Evolutionary conservation across 768 basidiomycete genomes (phyloP).

Genomic region (Mycena epipterygia): DNA sequence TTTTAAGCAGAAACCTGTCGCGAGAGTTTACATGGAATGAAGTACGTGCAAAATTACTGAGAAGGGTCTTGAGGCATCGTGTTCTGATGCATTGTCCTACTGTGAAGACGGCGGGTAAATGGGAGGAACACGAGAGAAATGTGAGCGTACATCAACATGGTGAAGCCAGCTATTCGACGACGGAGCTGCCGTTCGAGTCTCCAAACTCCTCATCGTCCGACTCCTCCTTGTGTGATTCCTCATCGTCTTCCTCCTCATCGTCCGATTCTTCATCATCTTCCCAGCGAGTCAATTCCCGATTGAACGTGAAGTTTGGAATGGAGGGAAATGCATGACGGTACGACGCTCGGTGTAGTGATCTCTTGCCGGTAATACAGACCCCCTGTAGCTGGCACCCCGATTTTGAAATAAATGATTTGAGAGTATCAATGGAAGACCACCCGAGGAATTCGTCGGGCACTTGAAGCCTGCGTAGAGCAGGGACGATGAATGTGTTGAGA

Average conservation of each 20-base stretch:
- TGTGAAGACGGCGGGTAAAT: no score
- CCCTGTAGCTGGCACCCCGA: background rate
- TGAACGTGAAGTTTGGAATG: background rate
- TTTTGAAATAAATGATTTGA: background rate
- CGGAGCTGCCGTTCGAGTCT: no score
- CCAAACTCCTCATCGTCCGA: no score
- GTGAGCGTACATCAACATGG: no score
- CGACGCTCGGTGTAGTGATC: background rate
- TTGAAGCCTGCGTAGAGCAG: slow-evolving; percentile 4
- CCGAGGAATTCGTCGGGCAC: background rate
- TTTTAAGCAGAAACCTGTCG: no score
- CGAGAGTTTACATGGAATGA: no score
- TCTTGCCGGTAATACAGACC: background rate
- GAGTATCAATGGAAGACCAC: background rate
- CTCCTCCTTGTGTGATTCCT: background rate
- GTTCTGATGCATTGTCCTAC: no score
- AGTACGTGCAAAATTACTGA: no score
- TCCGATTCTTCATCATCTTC: background rate
- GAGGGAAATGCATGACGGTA: background rate
- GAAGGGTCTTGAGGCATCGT: no score
- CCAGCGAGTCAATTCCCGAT: no score
- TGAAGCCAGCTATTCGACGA: no score
- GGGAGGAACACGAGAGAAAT: no score
- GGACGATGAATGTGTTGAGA: background rate
- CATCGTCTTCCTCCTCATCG: background rate